Evolutionary conservation across 129 eudicot genomes (phyloP), one percentile per base, ranked within the genome.

Genomic region (Lactuca saligna): DNA sequence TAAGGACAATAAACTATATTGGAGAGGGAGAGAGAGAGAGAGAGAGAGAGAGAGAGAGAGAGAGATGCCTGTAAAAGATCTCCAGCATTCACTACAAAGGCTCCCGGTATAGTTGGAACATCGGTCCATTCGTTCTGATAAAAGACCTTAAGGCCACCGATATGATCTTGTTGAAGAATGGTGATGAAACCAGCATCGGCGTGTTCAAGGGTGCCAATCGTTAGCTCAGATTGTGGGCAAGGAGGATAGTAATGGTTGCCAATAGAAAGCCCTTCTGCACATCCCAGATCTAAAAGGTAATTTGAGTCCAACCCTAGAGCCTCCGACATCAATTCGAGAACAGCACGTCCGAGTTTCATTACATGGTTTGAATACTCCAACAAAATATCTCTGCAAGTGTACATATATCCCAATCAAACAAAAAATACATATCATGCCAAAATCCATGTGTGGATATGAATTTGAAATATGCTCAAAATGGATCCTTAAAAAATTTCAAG

Each of bases 111-210:
- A 0, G 75, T 80, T 32, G 82, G 82, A 54, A 83, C 80, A 68
- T 83, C 65, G 31, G 75, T 70, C 88, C 85, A 83, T 13, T 78
- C 81, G 17, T 82, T 61, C 37, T 82, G 49, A 61, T 79, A 68
- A 31, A 57, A 72, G 8, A 82, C 65, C 48, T 77, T 82, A 11
- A 83, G 88, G 16, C 88, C 88, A 3, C 88, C 85, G 0, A 83
- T 62, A 16, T 73, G 82, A 54, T 83, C 88, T 69, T 56, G 66
- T 25, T 25, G 29, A 25, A 25, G 29, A 25, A 25, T 25, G 29
- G 29, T 25, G 2, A 25, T 25, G 29, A 83, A 83, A 61, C 9
- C 59, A 6, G 13, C 49, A 48, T 83, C 85, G 0, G 78, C 17
- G 39, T 80, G 85, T 17, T 17, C 50, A 1, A 15, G 12, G 17